Evolutionary conservation across 176 grass and related monocot genomes (phyloP).

Genomic region (Tillandsia leiboldiana): DNA sequence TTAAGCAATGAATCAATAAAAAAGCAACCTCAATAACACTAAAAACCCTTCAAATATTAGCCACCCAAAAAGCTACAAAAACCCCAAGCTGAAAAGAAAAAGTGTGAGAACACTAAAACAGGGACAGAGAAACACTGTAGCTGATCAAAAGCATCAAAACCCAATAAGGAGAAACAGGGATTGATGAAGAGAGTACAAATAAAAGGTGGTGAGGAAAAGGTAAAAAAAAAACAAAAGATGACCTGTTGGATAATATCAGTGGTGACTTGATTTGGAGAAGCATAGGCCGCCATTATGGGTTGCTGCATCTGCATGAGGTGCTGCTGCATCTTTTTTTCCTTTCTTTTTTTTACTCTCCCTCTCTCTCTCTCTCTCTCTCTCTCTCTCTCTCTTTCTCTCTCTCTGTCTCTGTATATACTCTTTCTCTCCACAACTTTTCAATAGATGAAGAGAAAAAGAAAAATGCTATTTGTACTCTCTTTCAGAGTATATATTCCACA

Average conservation of each 20-base stretch:
- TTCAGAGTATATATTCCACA: too few species aligned
- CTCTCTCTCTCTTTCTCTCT: neutral
- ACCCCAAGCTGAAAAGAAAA: too few species aligned
- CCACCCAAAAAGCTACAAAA: too few species aligned
- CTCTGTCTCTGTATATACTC: neutral
- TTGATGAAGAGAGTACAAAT: neutral
- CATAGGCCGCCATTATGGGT: constrained; percentile 5
- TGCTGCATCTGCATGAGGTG: constrained; percentile 11
- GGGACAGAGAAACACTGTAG: neutral
- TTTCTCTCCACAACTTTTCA: neutral
- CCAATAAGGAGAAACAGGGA: neutral
- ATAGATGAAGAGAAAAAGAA: neutral
- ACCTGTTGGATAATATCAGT: constrained; percentile 13
- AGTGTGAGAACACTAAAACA: neutral
- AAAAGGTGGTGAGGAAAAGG: neutral
- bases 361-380: constrained; percentile 2
- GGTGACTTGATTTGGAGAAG: constrained; percentile 6
- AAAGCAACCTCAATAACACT: too few species aligned
- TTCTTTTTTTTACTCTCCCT: neutral
- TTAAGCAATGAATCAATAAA: too few species aligned
- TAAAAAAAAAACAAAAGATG: neutral
- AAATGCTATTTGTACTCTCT: too few species aligned
- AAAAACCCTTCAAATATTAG: too few species aligned
- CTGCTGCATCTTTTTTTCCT: neutral
- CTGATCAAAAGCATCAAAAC: neutral